These are phyloP conservation scores for Chlamydomonas sp. DNA, from an alignment of 139 green algal species.

Conservation along the genomic window DNA sequence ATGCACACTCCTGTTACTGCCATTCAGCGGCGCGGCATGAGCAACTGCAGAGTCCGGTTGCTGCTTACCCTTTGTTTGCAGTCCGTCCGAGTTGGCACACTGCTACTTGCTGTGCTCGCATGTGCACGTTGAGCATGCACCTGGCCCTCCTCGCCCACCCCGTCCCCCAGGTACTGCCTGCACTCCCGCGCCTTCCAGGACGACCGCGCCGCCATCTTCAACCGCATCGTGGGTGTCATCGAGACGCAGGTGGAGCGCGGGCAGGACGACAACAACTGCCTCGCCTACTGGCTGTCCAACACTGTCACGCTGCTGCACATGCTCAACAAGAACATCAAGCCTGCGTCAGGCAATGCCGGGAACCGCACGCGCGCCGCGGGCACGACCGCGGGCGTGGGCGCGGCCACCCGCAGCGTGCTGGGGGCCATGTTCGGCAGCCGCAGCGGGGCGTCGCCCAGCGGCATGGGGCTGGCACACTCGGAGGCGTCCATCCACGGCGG, in stretches of 20 bases:
- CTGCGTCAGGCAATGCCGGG: slow-evolving; percentile 61
- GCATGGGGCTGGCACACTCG: slow-evolving; percentile 18
- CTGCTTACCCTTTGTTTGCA: too few species aligned
- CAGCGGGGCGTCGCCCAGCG: slow-evolving; percentile 18
- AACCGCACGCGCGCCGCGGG: slow-evolving; percentile 55
- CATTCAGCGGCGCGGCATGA: too few species aligned
- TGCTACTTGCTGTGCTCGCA: too few species aligned
- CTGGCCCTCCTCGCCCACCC: neutral
- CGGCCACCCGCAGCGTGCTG: slow-evolving; percentile 54
- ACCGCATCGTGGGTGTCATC: slow-evolving; percentile 96
- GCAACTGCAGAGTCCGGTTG: too few species aligned
- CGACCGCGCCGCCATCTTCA: slow-evolving; percentile 96
- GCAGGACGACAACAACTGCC: slow-evolving; percentile 88
- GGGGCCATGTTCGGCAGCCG: slow-evolving; percentile 52
- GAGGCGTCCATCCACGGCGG: slow-evolving; percentile 90
- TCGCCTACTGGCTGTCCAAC: slow-evolving; percentile 97
- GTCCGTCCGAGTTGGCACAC: neutral
- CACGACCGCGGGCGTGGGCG: slow-evolving; percentile 1
- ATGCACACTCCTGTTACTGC: too few species aligned
- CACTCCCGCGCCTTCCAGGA: slow-evolving; percentile 75
- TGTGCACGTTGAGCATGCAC: too few species aligned
- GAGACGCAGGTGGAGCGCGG: slow-evolving; percentile 81
- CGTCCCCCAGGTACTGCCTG: slow-evolving; percentile 47
- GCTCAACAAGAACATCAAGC: slow-evolving; percentile 95
- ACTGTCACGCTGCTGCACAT: slow-evolving; percentile 95